phyloP scores from a whole-genome alignment of 495 filamentous ascomycete genomes.

The Immersiella caudata region DNA sequence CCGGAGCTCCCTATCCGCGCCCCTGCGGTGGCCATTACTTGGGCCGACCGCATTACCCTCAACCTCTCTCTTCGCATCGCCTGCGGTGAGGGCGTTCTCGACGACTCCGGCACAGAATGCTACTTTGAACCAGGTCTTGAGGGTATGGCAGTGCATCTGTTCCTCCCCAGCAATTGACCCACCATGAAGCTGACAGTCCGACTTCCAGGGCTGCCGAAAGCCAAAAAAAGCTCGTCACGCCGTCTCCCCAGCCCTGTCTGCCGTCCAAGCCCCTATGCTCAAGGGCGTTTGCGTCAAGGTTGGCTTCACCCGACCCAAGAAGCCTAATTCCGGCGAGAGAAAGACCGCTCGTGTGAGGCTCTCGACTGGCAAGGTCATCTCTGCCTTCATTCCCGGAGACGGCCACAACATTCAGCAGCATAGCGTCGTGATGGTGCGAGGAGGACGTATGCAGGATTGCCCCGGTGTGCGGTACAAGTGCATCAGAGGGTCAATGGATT shows the following conservation, averaged over 20 bases:
- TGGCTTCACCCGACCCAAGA: constrained; percentile 91
- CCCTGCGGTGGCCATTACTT: constrained; percentile 31
- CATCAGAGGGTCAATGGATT: constrained; percentile 88
- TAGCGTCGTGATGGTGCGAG: constrained; percentile 90
- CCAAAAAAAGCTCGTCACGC: constrained; percentile 76
- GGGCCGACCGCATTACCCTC: background rate
- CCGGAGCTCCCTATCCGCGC: constrained; percentile 33
- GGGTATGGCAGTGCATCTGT: constrained; percentile 39
- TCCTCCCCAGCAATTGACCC: background rate
- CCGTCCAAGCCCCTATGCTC: constrained; percentile 70
- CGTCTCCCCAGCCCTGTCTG: constrained; percentile 78
- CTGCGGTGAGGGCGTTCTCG: constrained; percentile 47
- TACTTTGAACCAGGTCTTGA: constrained; percentile 64
- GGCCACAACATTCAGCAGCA: constrained; percentile 99
- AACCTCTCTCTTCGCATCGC: background rate
- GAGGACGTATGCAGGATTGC: constrained; percentile 92
- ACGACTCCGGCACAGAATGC: constrained; percentile 53
- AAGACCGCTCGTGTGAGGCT: constrained; percentile 89
- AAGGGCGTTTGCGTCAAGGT: constrained; percentile 97
- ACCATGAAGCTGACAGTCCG: background rate
- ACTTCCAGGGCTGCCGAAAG: constrained; percentile 69
- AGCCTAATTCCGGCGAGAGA: constrained; percentile 94
- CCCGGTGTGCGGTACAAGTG: constrained; percentile 96
- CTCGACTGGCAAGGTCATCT: constrained; percentile 83
- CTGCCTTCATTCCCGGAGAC: constrained; percentile 92